These are phyloP conservation scores for Penicillium turbatum DNA, from an alignment of 495 filamentous ascomycete species.

Conservation along the genomic window DNA sequence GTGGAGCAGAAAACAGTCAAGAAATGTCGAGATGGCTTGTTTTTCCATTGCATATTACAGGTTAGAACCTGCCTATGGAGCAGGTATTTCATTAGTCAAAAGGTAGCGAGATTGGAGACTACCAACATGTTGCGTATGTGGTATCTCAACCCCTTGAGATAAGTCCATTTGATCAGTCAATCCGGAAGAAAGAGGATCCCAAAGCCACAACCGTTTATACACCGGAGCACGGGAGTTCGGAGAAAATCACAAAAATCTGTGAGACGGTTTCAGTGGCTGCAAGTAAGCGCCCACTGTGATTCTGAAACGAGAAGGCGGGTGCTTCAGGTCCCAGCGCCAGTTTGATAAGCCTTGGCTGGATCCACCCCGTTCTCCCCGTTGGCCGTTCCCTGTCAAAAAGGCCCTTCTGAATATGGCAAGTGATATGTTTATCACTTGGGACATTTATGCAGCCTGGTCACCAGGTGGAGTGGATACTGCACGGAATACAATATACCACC, in stretches of 20 bases:
- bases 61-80: neutral
- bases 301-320: constrained; percentile 34
- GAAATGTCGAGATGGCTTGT: neutral
- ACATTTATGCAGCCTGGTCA: constrained; percentile 19
- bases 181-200: constrained; percentile 2
- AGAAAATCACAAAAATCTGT: constrained; percentile 14
- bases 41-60: neutral
- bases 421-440: constrained; percentile 15
- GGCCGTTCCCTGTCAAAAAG: constrained; percentile 6
- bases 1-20: neutral
- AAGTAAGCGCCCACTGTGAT: constrained; percentile 30
- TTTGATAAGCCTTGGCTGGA: constrained; percentile 26
- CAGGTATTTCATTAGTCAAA: neutral
- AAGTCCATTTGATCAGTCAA: constrained; percentile 17
- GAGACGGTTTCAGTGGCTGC: constrained; percentile 26
- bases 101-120: neutral
- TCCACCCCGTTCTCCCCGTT: constrained; percentile 15
- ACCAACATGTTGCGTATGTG: neutral
- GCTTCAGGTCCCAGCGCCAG: constrained; percentile 36
- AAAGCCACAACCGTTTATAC: constrained; percentile 16
- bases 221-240: constrained; percentile 9
- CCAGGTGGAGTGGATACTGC: neutral
- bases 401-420: constrained; percentile 9
- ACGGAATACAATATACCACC: neutral
- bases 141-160: constrained; percentile 4